These are phyloP conservation scores for Cardamine resedifolia DNA, from an alignment of 345 rosid genomes.

Conservation along the genomic window DNA sequence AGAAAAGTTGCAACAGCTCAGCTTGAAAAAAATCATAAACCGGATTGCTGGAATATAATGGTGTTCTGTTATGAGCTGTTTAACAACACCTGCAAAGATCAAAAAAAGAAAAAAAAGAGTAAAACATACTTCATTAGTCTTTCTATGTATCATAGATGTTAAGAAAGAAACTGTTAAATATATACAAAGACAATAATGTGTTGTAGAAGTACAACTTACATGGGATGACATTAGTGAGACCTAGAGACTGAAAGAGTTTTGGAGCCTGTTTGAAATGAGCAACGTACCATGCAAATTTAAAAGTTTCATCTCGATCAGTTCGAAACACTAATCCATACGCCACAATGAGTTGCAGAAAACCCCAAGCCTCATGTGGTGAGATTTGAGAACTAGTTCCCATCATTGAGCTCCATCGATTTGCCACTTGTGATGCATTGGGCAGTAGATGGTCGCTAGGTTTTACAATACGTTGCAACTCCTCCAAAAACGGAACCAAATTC, in stretches of 20 bases:
- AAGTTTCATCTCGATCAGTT: neutral
- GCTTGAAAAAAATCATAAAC: slow-evolving; percentile 22
- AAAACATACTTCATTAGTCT: slow-evolving; percentile 8
- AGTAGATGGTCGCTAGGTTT: slow-evolving; percentile 1
- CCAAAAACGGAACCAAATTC: slow-evolving; percentile 16
- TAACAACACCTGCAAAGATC: slow-evolving; percentile 22
- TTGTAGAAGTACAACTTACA: slow-evolving; percentile 20
- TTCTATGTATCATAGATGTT: neutral
- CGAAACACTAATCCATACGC: slow-evolving; percentile 15
- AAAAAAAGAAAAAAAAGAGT: neutral
- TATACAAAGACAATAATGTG: neutral
- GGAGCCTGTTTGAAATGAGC: slow-evolving; percentile 31
- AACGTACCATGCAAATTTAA: slow-evolving; percentile 2
- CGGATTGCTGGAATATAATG: slow-evolving; percentile 20
- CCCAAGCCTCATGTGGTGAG: slow-evolving; percentile 24
- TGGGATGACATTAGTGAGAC: slow-evolving; percentile 13
- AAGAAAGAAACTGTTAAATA: neutral
- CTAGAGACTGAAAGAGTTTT: slow-evolving; percentile 29
- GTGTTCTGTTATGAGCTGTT: neutral
- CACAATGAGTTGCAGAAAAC: slow-evolving; percentile 33
- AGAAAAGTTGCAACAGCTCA: neutral
- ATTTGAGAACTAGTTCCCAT: slow-evolving; percentile 3
- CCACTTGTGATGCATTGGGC: slow-evolving; percentile 21
- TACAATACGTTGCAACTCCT: slow-evolving; percentile 18
- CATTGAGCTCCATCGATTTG: slow-evolving; percentile 17